phyloP scores from a whole-genome alignment of 345 rosid species.

The Eucalyptus erythrocorys region DNA sequence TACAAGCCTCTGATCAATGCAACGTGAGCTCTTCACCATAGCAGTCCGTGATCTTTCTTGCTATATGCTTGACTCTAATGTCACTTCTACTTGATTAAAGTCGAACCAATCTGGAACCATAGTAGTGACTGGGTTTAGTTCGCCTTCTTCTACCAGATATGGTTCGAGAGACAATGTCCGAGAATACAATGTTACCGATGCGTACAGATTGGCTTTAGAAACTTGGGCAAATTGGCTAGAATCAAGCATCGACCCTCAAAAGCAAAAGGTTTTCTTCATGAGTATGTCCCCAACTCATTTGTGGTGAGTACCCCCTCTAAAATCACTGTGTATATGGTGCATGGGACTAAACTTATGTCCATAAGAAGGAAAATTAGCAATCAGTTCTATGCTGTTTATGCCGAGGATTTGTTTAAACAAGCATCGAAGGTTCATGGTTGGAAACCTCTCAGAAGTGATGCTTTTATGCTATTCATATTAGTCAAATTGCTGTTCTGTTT shows the following conservation, averaged over 20 bases:
- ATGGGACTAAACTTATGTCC: neutral
- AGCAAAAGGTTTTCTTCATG: slow-evolving; percentile 79
- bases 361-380: neutral
- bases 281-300: slow-evolving; percentile 92
- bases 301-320: slow-evolving; percentile 34
- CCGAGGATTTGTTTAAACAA: neutral
- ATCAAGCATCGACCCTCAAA: slow-evolving; percentile 41
- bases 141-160: slow-evolving; percentile 21
- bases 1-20: slow-evolving; percentile 72
- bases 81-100: neutral
- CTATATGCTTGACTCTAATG: neutral
- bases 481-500: neutral
- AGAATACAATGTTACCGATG: slow-evolving; percentile 63
- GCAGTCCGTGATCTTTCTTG: neutral
- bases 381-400: neutral
- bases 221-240: slow-evolving; percentile 88
- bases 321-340: neutral
- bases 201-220: slow-evolving; percentile 65
- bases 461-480: neutral
- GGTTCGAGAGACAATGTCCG: slow-evolving; percentile 28
- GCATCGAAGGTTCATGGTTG: neutral
- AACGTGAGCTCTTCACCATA: slow-evolving; percentile 32
- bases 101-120: neutral
- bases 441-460: neutral
- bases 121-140: neutral